These are phyloP conservation scores for Thalassia testudinum DNA, from an alignment of 116 monocot species.

Conservation along the genomic window DNA sequence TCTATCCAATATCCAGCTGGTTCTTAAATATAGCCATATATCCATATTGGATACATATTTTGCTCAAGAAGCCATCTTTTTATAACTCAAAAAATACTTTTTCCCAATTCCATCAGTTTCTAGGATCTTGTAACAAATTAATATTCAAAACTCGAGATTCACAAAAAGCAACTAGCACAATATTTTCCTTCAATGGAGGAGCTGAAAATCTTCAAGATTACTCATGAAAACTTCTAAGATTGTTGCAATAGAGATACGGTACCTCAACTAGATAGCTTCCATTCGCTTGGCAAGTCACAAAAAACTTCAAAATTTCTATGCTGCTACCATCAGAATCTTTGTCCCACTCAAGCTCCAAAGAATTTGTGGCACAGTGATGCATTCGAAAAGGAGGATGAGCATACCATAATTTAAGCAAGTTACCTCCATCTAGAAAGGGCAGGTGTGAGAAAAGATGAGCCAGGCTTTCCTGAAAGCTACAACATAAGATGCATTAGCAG, in stretches of 20 bases:
- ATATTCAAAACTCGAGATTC: too few species aligned
- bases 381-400: slow-evolving; percentile 80
- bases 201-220: too few species aligned
- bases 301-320: slow-evolving; percentile 36
- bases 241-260: neutral
- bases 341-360: slow-evolving; percentile 86
- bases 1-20: too few species aligned
- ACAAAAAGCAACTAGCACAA: too few species aligned
- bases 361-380: slow-evolving; percentile 65
- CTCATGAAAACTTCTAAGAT: too few species aligned
- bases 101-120: too few species aligned
- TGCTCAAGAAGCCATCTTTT: too few species aligned
- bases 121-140: too few species aligned
- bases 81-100: too few species aligned
- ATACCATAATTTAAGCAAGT: slow-evolving; percentile 58
- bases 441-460: neutral
- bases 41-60: too few species aligned
- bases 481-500: neutral
- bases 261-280: slow-evolving; percentile 75
- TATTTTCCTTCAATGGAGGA: too few species aligned
- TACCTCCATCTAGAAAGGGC: slow-evolving; percentile 28
- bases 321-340: slow-evolving; percentile 33
- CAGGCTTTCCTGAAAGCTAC: neutral
- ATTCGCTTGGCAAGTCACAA: slow-evolving; percentile 32
- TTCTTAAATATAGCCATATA: too few species aligned